A percentile compares a stretch with the other conserved stretches of the same genome.
These are phyloP conservation scores for Evansstolkia leycettana DNA, from an alignment of 495 filamentous ascomycete species.

Conservation along the genomic window DNA sequence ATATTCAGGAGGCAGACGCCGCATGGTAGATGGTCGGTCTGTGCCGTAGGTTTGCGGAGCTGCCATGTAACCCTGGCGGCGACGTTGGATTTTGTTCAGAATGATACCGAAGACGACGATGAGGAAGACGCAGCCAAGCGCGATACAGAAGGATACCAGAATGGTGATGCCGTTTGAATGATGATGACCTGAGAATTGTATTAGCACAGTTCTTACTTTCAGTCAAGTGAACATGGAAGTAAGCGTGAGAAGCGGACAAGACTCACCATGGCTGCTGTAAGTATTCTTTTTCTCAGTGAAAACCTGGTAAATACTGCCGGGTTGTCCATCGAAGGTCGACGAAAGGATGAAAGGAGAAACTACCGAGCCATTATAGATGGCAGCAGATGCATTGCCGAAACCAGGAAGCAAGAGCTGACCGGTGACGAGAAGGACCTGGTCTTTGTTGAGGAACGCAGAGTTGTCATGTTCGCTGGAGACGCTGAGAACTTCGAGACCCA, in stretches of 20 bases:
- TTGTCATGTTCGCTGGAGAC: slow-evolving; percentile 52
- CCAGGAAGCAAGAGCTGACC: slow-evolving; percentile 62
- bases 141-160: slow-evolving; percentile 82
- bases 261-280: slow-evolving; percentile 43
- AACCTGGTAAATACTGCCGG: slow-evolving; percentile 63
- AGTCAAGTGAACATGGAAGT: slow-evolving; percentile 1
- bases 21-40: slow-evolving; percentile 64
- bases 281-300: slow-evolving; percentile 65
- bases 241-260: not conserved
- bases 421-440: slow-evolving; percentile 67
- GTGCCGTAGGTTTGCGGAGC: slow-evolving; percentile 59
- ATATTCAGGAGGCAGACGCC: slow-evolving; percentile 68
- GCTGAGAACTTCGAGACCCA: slow-evolving; percentile 68
- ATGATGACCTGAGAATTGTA: slow-evolving; percentile 36
- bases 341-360: slow-evolving; percentile 73
- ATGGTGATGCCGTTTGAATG: slow-evolving; percentile 80
- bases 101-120: slow-evolving; percentile 78
- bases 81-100: slow-evolving; percentile 71
- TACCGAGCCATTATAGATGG: slow-evolving; percentile 67
- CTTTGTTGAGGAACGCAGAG: slow-evolving; percentile 46
- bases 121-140: slow-evolving; percentile 75
- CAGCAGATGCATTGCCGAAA: slow-evolving; percentile 81
- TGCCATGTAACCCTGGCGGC: slow-evolving; percentile 74
- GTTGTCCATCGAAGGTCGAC: slow-evolving; percentile 42
- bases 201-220: slow-evolving; percentile 13